Percentiles rank a stretch among this genome's conserved stretches.
phyloP scores from a whole-genome alignment of 371 early-diverging fungal species.

The Mucor ambiguus region DNA sequence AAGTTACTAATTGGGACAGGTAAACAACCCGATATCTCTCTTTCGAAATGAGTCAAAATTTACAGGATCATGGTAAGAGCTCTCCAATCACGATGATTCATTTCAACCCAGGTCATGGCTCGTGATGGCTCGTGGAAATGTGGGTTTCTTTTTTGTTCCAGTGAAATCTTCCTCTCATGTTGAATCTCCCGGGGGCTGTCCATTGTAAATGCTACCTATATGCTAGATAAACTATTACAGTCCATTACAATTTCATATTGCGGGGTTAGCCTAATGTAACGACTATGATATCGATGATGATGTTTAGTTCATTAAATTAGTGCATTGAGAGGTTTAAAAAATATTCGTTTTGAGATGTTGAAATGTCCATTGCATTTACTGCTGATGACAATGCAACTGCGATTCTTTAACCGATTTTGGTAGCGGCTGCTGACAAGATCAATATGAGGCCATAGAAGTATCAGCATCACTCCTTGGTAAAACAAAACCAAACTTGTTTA shows the following conservation, averaged over 20 bases:
- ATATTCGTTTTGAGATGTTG: too few species aligned
- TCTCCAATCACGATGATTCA: not conserved
- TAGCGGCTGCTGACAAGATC: too few species aligned
- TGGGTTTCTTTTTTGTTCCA: not conserved
- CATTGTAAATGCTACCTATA: not conserved
- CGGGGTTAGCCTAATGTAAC: not conserved
- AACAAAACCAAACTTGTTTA: too few species aligned
- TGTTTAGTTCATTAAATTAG: not conserved
- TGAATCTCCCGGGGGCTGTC: not conserved
- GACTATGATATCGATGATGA: not conserved
- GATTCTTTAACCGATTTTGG: too few species aligned
- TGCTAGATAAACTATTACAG: not conserved
- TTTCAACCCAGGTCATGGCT: not conserved
- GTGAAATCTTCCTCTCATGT: not conserved
- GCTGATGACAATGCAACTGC: too few species aligned
- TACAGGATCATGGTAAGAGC: not conserved
- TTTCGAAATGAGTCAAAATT: conserved; percentile 2
- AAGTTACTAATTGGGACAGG: not conserved
- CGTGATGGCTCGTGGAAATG: not conserved
- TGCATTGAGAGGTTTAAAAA: not conserved
- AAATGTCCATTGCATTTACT: too few species aligned
- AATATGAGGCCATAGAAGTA: too few species aligned
- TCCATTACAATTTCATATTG: not conserved
- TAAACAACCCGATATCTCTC: not conserved
- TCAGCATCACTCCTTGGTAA: too few species aligned